Base-by-base conservation (phyloP, 805 yeast genomes). In the Starmerella potacharoeniae region DNA sequence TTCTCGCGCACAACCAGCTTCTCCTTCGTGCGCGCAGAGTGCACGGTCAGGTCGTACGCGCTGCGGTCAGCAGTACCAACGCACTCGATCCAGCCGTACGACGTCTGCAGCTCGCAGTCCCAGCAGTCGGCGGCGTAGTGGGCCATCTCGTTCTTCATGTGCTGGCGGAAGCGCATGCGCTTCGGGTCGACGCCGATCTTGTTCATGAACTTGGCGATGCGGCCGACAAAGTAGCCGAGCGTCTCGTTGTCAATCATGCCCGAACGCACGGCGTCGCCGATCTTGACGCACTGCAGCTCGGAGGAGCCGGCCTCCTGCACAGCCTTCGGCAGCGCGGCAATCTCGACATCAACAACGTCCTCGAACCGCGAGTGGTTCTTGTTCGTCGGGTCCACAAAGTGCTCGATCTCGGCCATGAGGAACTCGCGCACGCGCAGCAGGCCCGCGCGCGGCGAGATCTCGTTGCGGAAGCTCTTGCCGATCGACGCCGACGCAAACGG, bases 21-120 rank as follows among this genome's bases (percentile, higher is more conserved):
- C 75, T 88, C 96, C 73, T 88, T 88, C 56, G 98, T 93, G 73
- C 86, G 86, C 55, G 91, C 93, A 46, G 97, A 74, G 70, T 93
- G 99, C 58, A 95, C 98, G 49, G 91, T 79, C 71, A 93, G 80
- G 75, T 93, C 99, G 69, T 88, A 93, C 43, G 99, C 99, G 47
- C 96, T 86, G 77, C 99, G 83, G 75, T 93, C 99, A 62, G 99
- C 99, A 76, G 97, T 93, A 64, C 99, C 99, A 69, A 93, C 97
- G 82, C 98, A 95, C 76, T 93, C 99, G 65, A 93, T 86, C 99
- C 99, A 93, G 65, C 99, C 99, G 66, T 88, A 93, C 36, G 96
- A 87, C 44, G 96, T 83, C 65, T 86, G 83, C 66, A 93, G 77
- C 76, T 93, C 99, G 62, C 95, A 97, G 75, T 93, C 99, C 99